Percentiles rank a stretch among this genome's conserved stretches.
Conservation (phyloP, 768 basidiomycete species). For the Galerina marginata region DNA sequence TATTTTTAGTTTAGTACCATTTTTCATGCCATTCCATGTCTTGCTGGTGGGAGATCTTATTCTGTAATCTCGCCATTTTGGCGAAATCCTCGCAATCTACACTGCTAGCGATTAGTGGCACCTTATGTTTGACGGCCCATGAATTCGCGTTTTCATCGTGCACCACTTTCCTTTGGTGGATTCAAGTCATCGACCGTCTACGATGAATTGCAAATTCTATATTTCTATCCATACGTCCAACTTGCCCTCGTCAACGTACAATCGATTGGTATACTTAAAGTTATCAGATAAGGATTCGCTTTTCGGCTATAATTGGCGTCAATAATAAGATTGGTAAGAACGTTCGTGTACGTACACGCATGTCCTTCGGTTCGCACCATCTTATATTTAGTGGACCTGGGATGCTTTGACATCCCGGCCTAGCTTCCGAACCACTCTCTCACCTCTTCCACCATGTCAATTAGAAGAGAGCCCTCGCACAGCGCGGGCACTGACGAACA, state of each 20-base stretch:
- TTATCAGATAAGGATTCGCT: neutral
- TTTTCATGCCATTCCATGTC: neutral
- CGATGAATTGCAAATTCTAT: too few species aligned
- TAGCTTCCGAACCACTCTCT: neutral
- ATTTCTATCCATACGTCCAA: too few species aligned
- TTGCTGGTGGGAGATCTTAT: neutral
- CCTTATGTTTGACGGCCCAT: too few species aligned
- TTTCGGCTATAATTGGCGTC: neutral
- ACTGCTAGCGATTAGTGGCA: too few species aligned
- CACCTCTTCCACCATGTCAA: slow-evolving; percentile 1
- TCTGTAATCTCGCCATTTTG: too few species aligned
- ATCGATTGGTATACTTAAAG: neutral
- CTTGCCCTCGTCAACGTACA: neutral
- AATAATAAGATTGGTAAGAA: slow-evolving; percentile 6
- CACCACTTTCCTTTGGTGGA: too few species aligned
- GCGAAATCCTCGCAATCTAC: too few species aligned
- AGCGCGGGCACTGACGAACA: neutral
- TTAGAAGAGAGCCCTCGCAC: neutral
- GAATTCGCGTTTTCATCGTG: too few species aligned
- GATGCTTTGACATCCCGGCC: neutral
- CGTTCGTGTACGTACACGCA: neutral
- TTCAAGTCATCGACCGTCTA: too few species aligned
- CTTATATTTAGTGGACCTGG: too few species aligned
- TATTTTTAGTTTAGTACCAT: neutral
- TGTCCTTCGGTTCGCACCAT: neutral